phyloP scores from a whole-genome alignment of 106 monocot genomes.

The Agapanthus africanus region DNA sequence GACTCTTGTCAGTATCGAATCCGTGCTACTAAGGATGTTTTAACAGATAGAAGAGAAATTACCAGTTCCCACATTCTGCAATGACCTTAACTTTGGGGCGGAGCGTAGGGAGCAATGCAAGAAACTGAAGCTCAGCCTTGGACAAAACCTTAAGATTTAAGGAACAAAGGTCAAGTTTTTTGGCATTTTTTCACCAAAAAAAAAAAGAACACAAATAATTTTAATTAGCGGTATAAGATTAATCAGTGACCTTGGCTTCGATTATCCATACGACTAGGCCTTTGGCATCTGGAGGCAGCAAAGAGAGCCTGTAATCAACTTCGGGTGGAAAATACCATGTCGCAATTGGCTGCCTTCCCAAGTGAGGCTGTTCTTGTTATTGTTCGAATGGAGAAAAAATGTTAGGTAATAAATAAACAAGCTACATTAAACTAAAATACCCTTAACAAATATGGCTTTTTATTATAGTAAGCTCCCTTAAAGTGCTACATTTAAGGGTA shows the following conservation, averaged over 20 bases:
- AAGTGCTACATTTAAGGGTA: too few species aligned
- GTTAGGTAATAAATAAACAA: too few species aligned
- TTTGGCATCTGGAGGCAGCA: slow-evolving; percentile 69
- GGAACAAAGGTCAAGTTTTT: too few species aligned
- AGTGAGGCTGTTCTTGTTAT: slow-evolving; percentile 73
- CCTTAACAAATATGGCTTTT: too few species aligned
- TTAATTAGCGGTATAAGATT: background rate
- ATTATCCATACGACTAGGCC: slow-evolving; percentile 82
- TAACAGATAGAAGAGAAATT: background rate
- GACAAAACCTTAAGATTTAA: slow-evolving; percentile 83
- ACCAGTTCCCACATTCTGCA: slow-evolving; percentile 95
- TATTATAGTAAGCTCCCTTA: too few species aligned
- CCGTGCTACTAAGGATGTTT: too few species aligned
- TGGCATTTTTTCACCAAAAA: too few species aligned
- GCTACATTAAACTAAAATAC: too few species aligned
- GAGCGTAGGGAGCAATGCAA: slow-evolving; percentile 77
- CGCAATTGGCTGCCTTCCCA: slow-evolving; percentile 81
- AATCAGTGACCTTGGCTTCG: slow-evolving; percentile 55
- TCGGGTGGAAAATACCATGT: slow-evolving; percentile 94
- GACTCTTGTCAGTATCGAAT: too few species aligned
- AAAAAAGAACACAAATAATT: too few species aligned
- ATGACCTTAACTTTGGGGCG: slow-evolving; percentile 80
- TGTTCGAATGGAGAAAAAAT: too few species aligned
- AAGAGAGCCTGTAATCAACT: slow-evolving; percentile 81
- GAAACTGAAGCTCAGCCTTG: slow-evolving; percentile 87